Percentiles rank a stretch among this genome's conserved stretches.
Evolutionary conservation across 2,329 filamentous ascomycete species (phyloP).

Genomic region (Exophiala sp.): DNA sequence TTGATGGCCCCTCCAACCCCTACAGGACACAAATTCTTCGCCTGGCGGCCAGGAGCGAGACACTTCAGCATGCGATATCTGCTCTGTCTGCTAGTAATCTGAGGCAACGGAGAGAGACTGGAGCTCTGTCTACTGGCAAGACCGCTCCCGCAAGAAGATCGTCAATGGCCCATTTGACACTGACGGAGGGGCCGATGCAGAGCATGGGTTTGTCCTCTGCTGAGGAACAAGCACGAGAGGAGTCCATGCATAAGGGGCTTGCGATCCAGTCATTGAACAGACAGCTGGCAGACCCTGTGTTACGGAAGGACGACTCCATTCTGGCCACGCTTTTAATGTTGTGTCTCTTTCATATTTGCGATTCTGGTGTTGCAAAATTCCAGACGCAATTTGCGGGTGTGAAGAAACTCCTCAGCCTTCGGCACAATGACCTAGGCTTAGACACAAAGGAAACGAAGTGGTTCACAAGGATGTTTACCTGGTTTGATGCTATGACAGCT

Average conservation of each 20-base stretch:
- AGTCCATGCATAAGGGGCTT: slow-evolving; percentile 76
- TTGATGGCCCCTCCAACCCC: slow-evolving; percentile 79
- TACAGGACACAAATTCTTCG: slow-evolving; percentile 77
- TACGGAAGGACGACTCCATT: slow-evolving; percentile 76
- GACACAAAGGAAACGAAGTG: slow-evolving; percentile 51
- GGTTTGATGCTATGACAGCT: slow-evolving; percentile 88
- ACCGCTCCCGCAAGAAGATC: slow-evolving; percentile 46
- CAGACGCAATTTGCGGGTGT: slow-evolving; percentile 90
- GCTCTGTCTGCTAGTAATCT: slow-evolving; percentile 84
- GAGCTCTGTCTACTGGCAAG: slow-evolving; percentile 50
- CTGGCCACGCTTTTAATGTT: slow-evolving; percentile 80
- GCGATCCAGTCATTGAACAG: slow-evolving; percentile 78
- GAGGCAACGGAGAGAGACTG: slow-evolving; percentile 64
- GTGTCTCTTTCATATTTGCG: slow-evolving; percentile 88
- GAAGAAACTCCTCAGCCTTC: slow-evolving; percentile 77
- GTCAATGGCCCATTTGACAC: slow-evolving; percentile 41
- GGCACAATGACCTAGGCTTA: slow-evolving; percentile 53
- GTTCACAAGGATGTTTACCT: slow-evolving; percentile 90
- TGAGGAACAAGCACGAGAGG: slow-evolving; percentile 63
- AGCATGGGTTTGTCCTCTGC: slow-evolving; percentile 41
- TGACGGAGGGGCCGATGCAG: slow-evolving; percentile 37
- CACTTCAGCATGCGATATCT: slow-evolving; percentile 87
- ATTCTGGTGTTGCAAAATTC: slow-evolving; percentile 88
- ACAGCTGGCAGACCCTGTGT: slow-evolving; percentile 69
- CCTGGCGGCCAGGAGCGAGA: slow-evolving; percentile 69